Conservation (phyloP, 2,329 filamentous ascomycete genomes). For the Xylaria arbuscula region DNA sequence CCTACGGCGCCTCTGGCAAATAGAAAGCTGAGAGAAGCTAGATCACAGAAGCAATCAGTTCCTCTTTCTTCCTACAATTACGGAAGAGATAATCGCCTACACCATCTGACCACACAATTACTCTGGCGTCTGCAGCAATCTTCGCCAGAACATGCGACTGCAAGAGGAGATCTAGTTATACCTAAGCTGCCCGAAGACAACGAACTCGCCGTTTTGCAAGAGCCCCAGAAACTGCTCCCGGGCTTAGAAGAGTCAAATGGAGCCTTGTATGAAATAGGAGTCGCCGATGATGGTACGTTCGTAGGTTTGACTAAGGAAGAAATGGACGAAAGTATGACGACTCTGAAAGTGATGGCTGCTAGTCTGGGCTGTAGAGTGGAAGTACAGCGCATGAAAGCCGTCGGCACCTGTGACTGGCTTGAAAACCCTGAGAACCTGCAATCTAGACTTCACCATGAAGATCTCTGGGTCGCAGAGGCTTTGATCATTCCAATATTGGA, state of each 20-base stretch:
- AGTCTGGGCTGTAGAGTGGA: constrained; percentile 89
- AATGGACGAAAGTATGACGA: constrained; percentile 88
- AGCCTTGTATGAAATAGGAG: constrained; percentile 94
- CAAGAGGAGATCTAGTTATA: constrained; percentile 77
- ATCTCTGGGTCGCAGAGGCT: constrained; percentile 89
- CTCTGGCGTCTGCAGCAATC: constrained; percentile 96
- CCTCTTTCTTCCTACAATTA: constrained; percentile 64
- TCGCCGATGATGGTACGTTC: constrained; percentile 92
- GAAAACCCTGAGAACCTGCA: constrained; percentile 55
- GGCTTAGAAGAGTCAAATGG: constrained; percentile 93
- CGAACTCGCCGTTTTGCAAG: constrained; percentile 59
- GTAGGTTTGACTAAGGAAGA: constrained; percentile 90
- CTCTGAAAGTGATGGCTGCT: constrained; percentile 88
- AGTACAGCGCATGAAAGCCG: constrained; percentile 81
- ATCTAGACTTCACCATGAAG: constrained; percentile 56
- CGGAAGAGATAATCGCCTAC: constrained; percentile 82
- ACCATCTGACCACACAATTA: constrained; percentile 93
- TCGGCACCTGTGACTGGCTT: constrained; percentile 85
- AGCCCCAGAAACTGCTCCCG: constrained; percentile 71
- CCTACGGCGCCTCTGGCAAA: constrained; percentile 50
- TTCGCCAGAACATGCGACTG: constrained; percentile 87
- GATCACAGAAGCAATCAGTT: constrained; percentile 44
- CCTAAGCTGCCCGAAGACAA: constrained; percentile 77
- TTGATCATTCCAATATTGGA: constrained; percentile 80
- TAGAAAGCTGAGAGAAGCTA: constrained; percentile 45